phyloP scores from a whole-genome alignment of 2,329 filamentous ascomycete genomes.

The Fusarium paranaense region DNA sequence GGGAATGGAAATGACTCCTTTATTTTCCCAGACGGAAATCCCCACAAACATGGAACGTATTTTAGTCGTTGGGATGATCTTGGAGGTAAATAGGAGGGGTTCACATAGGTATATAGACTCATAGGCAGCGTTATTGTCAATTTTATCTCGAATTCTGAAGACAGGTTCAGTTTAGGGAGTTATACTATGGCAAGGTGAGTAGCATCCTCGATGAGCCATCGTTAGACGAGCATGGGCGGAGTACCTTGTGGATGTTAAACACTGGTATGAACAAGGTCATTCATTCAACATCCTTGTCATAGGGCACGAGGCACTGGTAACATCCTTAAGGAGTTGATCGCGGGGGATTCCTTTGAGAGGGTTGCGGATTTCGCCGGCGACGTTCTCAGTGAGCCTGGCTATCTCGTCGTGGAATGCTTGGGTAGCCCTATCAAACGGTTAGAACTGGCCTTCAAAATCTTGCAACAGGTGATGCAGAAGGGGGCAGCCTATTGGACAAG shows the following conservation, averaged over 20 bases:
- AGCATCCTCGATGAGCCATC: too few relatives aligned
- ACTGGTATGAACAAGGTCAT: too few relatives aligned
- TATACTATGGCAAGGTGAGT: too few relatives aligned
- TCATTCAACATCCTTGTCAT: too few relatives aligned
- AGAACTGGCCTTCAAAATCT: not conserved
- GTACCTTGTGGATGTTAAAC: too few relatives aligned
- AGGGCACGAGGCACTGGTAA: constrained; percentile 40
- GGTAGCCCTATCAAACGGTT: not conserved
- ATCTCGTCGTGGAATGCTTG: not conserved
- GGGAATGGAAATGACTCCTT: not conserved
- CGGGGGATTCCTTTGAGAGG: constrained; percentile 57
- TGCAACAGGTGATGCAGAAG: too few relatives aligned
- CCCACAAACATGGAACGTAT: not conserved
- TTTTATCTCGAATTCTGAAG: too few relatives aligned
- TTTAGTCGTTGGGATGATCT: not conserved
- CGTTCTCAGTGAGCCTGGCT: not conserved
- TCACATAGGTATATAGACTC: not conserved
- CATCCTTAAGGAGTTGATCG: constrained; percentile 63
- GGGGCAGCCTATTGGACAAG: not conserved
- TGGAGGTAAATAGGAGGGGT: not conserved
- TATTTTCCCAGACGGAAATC: not conserved
- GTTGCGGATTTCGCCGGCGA: constrained; percentile 1
- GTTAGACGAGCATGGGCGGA: too few relatives aligned
- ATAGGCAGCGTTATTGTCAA: not conserved
- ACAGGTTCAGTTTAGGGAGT: too few relatives aligned